These are phyloP conservation scores for Suhomyces bribrorum DNA, from an alignment of 1,139 yeast species.

Conservation along the genomic window DNA sequence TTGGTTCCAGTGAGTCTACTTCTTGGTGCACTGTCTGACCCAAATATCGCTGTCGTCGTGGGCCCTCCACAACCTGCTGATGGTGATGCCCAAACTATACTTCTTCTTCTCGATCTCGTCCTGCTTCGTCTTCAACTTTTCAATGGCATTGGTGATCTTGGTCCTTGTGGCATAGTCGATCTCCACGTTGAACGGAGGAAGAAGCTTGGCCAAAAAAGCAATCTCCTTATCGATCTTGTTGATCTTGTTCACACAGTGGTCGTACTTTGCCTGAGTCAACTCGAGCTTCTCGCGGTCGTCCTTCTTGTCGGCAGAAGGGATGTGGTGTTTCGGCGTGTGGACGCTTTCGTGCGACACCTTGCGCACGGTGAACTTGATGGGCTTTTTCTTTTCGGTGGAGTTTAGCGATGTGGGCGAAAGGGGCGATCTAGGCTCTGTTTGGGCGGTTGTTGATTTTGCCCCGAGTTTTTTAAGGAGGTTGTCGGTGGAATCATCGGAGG, in stretches of 20 bases:
- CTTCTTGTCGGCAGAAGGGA: slow-evolving; percentile 8
- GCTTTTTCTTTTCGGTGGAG: slow-evolving; percentile 22
- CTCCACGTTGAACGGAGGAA: slow-evolving; percentile 51
- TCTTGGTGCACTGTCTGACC: slow-evolving; percentile 36
- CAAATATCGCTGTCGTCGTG: slow-evolving; percentile 48
- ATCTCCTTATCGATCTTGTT: slow-evolving; percentile 46
- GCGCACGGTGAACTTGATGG: slow-evolving; percentile 45
- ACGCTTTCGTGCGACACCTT: slow-evolving; percentile 42
- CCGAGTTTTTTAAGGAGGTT: slow-evolving; percentile 30
- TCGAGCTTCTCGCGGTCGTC: slow-evolving; percentile 18
- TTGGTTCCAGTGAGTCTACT: slow-evolving; percentile 1
- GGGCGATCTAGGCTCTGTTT: slow-evolving; percentile 5
- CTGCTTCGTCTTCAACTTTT: slow-evolving; percentile 40
- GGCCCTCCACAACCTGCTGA: slow-evolving; percentile 48
- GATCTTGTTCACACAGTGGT: slow-evolving; percentile 34
- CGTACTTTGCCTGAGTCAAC: slow-evolving; percentile 39
- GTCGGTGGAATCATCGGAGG: slow-evolving; percentile 35
- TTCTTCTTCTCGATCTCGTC: slow-evolving; percentile 48
- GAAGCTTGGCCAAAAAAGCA: slow-evolving; percentile 37
- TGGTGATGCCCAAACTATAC: slow-evolving; percentile 44
- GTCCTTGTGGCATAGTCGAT: slow-evolving; percentile 45
- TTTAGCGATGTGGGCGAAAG: slow-evolving; percentile 10
- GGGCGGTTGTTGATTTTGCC: slow-evolving; percentile 1
- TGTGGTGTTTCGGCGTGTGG: slow-evolving; percentile 10
- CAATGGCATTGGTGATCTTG: slow-evolving; percentile 46